Evolutionary conservation across 805 yeast species (phyloP), one percentile per base, ranked within the genome.

Genomic region (Metschnikowia reukaufii): DNA sequence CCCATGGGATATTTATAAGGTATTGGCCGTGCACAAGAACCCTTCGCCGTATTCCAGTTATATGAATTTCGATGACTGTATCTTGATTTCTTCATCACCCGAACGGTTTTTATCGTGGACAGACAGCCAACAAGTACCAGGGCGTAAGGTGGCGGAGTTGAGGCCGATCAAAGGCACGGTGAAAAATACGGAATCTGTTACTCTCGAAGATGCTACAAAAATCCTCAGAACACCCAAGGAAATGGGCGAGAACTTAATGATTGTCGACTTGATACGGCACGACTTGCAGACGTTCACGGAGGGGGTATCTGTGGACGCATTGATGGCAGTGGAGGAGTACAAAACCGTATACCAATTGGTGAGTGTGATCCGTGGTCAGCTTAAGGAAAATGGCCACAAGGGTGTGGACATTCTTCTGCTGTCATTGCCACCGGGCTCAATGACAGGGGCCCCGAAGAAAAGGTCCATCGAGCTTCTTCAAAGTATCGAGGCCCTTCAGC

Each of bases 371-470:
- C 80, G 75, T 44, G 98, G 97, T 0, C 62, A 70, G 17, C 64
- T 84, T 21, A 52, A 57, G 12, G 54, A 50, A 15, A 37, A 48
- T 9, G 67, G 58, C 2, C 82, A 76, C 54, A 69, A 76, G 10
- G 99, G 98, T 0, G 69, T 91, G 19, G 98, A 94, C 62, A 70
- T 92, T 2, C 73, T 94, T 10, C 77, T 81, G 17, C 81, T 81
- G 49, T 82, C 96, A 0, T 70, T 95, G 30, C 99, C 99, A 2
- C 97, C 99, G 0, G 99, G 99, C 0, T 92, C 98, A 0, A 94
- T 94, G 99, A 94, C 99, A 0, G 99, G 99, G 2, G 99, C 99
- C 0, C 99, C 99, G 2, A 94, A 94, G 68, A 86, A 84, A 57
- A 77, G 96, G 49, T 88, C 97, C 0, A 96, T 94, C 5, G 94